Evolutionary conservation across 306 rosid species (phyloP).

Genomic region (Cucurbita argyrosperma): DNA sequence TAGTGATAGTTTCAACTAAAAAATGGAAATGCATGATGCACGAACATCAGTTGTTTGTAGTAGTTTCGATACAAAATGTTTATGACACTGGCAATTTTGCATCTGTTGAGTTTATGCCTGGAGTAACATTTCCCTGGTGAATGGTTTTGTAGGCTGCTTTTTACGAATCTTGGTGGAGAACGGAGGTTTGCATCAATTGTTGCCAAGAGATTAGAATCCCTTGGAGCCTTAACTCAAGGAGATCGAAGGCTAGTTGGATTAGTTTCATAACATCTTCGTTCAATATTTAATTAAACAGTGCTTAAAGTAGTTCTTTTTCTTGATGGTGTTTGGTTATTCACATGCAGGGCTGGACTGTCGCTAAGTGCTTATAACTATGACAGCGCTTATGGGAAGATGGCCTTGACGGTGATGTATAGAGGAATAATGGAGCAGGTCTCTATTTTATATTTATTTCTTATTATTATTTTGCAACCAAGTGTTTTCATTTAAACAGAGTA

Average conservation of each 20-base stretch:
- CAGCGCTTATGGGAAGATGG: constrained; percentile 85
- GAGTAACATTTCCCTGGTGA: background rate
- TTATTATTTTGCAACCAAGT: background rate
- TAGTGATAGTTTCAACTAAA: background rate
- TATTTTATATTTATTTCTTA: background rate
- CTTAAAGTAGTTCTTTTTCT: constrained; percentile 5
- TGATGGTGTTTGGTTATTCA: constrained; percentile 1
- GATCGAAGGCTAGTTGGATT: constrained; percentile 73
- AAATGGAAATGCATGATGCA: background rate
- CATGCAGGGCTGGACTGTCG: constrained; percentile 80
- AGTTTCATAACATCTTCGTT: background rate
- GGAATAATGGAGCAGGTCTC: constrained; percentile 96
- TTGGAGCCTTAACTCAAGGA: constrained; percentile 97
- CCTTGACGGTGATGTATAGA: constrained; percentile 71
- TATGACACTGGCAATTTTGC: background rate
- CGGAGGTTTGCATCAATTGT: constrained; percentile 97
- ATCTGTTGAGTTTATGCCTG: background rate
- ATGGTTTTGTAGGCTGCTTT: constrained; percentile 59
- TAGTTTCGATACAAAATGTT: background rate
- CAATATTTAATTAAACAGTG: constrained; percentile 9
- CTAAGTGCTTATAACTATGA: constrained; percentile 91
- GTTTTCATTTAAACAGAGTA: background rate
- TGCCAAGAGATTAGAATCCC: constrained; percentile 93
- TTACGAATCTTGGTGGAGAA: constrained; percentile 94
- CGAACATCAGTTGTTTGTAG: background rate